Percentiles rank a stretch among this genome's conserved stretches.
phyloP scores from a whole-genome alignment of 495 filamentous ascomycete genomes.

The Gamarada debralockiae region DNA sequence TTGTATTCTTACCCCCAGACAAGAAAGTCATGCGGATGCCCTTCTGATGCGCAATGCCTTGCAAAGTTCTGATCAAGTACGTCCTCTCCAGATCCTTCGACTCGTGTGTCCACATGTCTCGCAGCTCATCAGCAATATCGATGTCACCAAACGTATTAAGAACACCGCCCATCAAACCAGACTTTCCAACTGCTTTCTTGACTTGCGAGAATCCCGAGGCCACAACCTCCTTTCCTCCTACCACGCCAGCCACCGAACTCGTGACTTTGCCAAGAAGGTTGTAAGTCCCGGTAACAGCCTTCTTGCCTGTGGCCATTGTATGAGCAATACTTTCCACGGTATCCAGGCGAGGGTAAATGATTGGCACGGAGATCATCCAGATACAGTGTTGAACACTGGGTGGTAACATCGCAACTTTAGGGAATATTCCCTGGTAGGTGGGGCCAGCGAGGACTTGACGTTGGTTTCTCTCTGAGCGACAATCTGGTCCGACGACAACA shows the following conservation, averaged over 20 bases:
- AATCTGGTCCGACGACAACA: conserved; percentile 84
- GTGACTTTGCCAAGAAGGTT: conserved; percentile 93
- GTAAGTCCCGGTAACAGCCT: conserved; percentile 90
- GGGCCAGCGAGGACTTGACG: conserved; percentile 92
- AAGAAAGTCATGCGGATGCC: conserved; percentile 94
- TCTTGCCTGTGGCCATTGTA: conserved; percentile 92
- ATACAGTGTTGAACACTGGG: conserved; percentile 92
- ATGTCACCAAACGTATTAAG: conserved; percentile 97
- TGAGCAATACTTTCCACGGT: conserved; percentile 85
- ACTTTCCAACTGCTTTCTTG: conserved; percentile 94
- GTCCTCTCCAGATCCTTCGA: conserved; percentile 96
- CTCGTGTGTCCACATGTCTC: conserved; percentile 98
- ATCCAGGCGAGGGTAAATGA: conserved; percentile 89
- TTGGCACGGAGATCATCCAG: conserved; percentile 86
- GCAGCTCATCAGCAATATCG: conserved; percentile 87
- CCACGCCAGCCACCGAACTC: conserved; percentile 87
- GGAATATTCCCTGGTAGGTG: conserved; percentile 95
- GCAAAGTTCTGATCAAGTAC: conserved; percentile 91
- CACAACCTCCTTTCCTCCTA: conserved; percentile 89
- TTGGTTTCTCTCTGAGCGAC: conserved; percentile 84
- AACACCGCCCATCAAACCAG: conserved; percentile 88
- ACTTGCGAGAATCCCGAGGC: conserved; percentile 87
- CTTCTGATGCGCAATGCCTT: conserved; percentile 91
- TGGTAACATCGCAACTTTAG: conserved; percentile 89
- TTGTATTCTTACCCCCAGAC: conserved; percentile 58